Evolutionary conservation across 768 basidiomycete genomes (phyloP), one percentile per base, ranked within the genome.

Genomic region (Candolleomyces efflorescens): DNA sequence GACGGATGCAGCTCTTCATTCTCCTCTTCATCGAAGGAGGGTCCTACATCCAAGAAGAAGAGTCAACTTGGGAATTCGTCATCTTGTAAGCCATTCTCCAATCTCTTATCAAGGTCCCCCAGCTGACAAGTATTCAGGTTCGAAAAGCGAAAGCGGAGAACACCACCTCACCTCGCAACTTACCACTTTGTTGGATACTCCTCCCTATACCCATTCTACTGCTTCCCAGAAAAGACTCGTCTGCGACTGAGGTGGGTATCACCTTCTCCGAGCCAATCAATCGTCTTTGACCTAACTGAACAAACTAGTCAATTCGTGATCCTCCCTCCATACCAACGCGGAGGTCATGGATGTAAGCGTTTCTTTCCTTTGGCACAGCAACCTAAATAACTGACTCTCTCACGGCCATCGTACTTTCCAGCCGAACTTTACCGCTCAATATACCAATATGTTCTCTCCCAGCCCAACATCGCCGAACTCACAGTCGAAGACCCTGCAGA

Each of bases 401-500:
- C 55, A 43, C 3, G n/a, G 52, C 58, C 20, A 22, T 43, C 20
- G 10, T 53, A 12, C 23, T 27, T 50, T 59, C 6, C 64, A 96
- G 94, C 94, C 50, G 86, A 89, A 61, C 82, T 98, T 12, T 98
- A 97, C 77, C 82, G 76, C 46, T 85, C 93, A 0, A 87, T 94
- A 54, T 96, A 95, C 74, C 79, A 85, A 66, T 82, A 91, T 65
- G 81, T 90, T 18, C 69, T 90, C 44, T 74, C 80, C 13, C 82
- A 81, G 49, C 78, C 86, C 1, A 74, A 82, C 51, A 83, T 96
- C 39, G 87, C 90, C n/a, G 96, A 98, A 70, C 74, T 98, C 43
- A 97, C 94, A 1, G 91, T 99, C 20, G 97, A 99, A 73, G 97
- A 99, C 69, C 97, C 97, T 1, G 94, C 94, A 0, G 97, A 99